Evolutionary conservation across 1,139 yeast genomes (phyloP), one percentile per base, ranked within the genome.

Genomic region (Yamadazyma songkhlaensis): DNA sequence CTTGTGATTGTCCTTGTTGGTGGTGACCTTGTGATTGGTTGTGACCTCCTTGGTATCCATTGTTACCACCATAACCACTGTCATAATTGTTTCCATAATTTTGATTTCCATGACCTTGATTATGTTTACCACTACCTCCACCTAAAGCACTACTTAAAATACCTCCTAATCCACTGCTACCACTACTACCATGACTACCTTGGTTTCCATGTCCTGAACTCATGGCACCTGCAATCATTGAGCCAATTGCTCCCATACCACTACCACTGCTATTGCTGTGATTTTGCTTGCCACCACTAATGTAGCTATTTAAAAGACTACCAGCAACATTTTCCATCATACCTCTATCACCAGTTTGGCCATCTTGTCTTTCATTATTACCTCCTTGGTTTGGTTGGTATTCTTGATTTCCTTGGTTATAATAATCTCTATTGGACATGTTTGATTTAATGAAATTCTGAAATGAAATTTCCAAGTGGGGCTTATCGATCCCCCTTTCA

Each of bases 351-450:
- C 78, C 48, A 34, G 44, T 34, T 32, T 43, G 42, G 26, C 43
- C 43, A 29, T 32, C 25, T 29, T 32, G 34, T 3, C 43, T 29
- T 35, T 44, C 41, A 13, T 42, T 40, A 10, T 39, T 32, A 11
- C 38, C 32, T 10, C 38, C 30, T 27, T 38, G 37, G 7, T 35
- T 14, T 6, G 38, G 36, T 25, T 32, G 25, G 29, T 39, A 39
- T 13, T 37, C 38, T 32, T 60, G 45, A 58, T 66, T 66, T 38
- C 75, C 78, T 15, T 77, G 67, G 39, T 65, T 59, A 57, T 77
- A 78, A 57, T 72, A 78, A 37, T 78, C 83, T 78, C 77, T 77
- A 45, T 81, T 81, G 40, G 83, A 78, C 84, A 79, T 78, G 21
- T 10, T 30, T 26, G 28, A 26, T 4, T n/a, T n/a, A 4, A 26